These are phyloP conservation scores for Collybia nuda DNA, from an alignment of 768 basidiomycete species.

Conservation along the genomic window DNA sequence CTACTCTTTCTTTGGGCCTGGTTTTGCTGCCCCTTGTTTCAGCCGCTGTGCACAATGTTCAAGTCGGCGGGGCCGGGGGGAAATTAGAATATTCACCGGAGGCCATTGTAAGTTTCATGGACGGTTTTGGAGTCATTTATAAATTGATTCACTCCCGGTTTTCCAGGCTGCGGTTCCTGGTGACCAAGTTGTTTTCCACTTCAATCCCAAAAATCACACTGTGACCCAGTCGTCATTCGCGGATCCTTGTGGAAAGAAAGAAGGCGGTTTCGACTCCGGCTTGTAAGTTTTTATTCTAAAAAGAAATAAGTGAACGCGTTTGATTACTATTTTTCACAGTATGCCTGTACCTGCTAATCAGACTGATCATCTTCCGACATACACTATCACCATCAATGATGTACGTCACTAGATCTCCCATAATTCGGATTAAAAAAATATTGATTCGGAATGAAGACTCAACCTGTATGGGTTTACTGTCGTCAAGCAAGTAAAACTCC, in stretches of 20 bases:
- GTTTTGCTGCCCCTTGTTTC: slow-evolving; percentile 48
- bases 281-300: slow-evolving; percentile 53
- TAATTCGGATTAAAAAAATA: background rate
- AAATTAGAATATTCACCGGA: slow-evolving; percentile 45
- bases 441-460: slow-evolving; percentile 32
- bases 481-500: slow-evolving; percentile 49
- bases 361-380: slow-evolving; percentile 49
- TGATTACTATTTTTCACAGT: slow-evolving; percentile 25
- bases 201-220: slow-evolving; percentile 57
- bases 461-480: slow-evolving; percentile 63
- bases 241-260: slow-evolving; percentile 50
- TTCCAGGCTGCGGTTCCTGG: slow-evolving; percentile 45
- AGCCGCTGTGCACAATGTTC: slow-evolving; percentile 50
- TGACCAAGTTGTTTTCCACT: slow-evolving; percentile 63
- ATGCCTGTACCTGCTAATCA: slow-evolving; percentile 52
- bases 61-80: slow-evolving; percentile 49
- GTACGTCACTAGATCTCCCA: slow-evolving; percentile 21
- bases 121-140: background rate
- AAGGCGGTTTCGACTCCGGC: slow-evolving; percentile 55
- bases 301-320: too few species aligned
- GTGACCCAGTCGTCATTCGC: slow-evolving; percentile 52
- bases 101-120: slow-evolving; percentile 41
- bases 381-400: slow-evolving; percentile 49
- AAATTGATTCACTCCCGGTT: background rate
- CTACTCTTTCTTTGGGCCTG: slow-evolving; percentile 44